Conservation (phyloP, 345 rosid species). For the Erysimum cheiranthoides region DNA sequence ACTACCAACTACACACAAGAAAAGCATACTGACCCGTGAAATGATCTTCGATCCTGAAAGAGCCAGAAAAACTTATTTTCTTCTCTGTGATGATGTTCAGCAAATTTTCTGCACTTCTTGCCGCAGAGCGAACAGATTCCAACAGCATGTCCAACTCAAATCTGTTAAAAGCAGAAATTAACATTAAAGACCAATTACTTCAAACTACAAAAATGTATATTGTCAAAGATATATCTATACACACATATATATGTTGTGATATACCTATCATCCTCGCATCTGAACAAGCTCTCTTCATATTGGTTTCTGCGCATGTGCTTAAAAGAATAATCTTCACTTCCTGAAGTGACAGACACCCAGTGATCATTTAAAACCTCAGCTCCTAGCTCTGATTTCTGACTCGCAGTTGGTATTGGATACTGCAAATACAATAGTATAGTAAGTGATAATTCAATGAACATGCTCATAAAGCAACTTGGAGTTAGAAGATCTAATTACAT, state of each 20-base stretch:
- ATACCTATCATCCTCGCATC: slow-evolving; percentile 99
- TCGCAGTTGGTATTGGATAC: slow-evolving; percentile 86
- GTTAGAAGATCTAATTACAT: slow-evolving; percentile 54
- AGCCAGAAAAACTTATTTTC: slow-evolving; percentile 52
- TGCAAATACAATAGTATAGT: slow-evolving; percentile 42
- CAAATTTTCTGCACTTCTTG: slow-evolving; percentile 76
- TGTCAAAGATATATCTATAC: neutral
- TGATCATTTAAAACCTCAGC: slow-evolving; percentile 92
- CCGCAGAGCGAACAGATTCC: slow-evolving; percentile 88
- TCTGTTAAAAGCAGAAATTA: slow-evolving; percentile 48
- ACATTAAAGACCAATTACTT: slow-evolving; percentile 4
- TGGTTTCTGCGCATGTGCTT: slow-evolving; percentile 98
- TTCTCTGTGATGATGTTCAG: slow-evolving; percentile 73
- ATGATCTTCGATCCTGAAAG: slow-evolving; percentile 70
- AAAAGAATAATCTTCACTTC: slow-evolving; percentile 97
- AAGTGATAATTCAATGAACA: slow-evolving; percentile 17
- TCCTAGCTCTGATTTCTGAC: slow-evolving; percentile 68
- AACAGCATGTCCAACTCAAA: slow-evolving; percentile 98
- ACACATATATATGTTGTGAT: neutral
- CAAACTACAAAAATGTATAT: neutral
- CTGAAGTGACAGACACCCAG: slow-evolving; percentile 99
- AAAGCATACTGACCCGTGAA: slow-evolving; percentile 70
- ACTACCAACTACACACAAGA: slow-evolving; percentile 9
- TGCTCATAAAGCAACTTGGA: slow-evolving; percentile 24
- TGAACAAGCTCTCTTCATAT: slow-evolving; percentile 93